These are phyloP conservation scores for Rheum nobile DNA, from an alignment of 148 eudicot species.

Conservation along the genomic window DNA sequence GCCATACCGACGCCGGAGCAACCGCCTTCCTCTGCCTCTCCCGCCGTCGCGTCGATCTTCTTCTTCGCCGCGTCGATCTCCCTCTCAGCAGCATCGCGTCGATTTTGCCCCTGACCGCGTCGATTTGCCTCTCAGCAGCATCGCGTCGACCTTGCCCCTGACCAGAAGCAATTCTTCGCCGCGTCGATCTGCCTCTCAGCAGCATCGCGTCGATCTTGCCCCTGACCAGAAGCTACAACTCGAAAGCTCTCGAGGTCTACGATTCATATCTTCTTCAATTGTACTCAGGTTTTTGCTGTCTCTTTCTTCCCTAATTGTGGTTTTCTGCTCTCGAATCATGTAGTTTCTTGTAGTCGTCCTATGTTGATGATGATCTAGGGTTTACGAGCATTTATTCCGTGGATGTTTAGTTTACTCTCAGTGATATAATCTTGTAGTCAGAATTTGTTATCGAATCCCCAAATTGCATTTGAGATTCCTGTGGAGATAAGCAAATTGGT, in stretches of 20 bases:
- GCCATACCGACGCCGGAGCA: constrained; percentile 14
- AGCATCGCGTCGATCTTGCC: no score
- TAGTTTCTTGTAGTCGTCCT: not conserved
- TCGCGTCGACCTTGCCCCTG: no score
- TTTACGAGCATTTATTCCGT: not conserved
- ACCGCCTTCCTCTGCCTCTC: constrained; percentile 18
- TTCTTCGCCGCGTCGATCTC: no score
- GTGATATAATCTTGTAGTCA: not conserved
- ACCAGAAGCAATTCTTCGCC: no score
- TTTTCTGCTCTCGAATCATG: not conserved
- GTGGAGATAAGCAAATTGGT: constrained; percentile 70
- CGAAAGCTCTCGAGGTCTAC: not conserved
- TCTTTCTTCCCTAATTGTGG: not conserved
- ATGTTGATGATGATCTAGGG: not conserved
- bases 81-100: no score
- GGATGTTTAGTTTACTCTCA: not conserved
- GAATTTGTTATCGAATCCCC: not conserved
- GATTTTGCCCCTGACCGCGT: no score
- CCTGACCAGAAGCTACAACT: not conserved
- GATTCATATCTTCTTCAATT: not conserved
- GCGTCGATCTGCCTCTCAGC: no score
- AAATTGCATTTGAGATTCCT: constrained; percentile 75
- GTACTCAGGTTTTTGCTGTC: not conserved
- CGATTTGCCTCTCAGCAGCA: no score
- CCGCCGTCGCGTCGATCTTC: constrained; percentile 38